phyloP scores from a whole-genome alignment of 2,329 filamentous ascomycete genomes.

The Penicillium concentricum region DNA sequence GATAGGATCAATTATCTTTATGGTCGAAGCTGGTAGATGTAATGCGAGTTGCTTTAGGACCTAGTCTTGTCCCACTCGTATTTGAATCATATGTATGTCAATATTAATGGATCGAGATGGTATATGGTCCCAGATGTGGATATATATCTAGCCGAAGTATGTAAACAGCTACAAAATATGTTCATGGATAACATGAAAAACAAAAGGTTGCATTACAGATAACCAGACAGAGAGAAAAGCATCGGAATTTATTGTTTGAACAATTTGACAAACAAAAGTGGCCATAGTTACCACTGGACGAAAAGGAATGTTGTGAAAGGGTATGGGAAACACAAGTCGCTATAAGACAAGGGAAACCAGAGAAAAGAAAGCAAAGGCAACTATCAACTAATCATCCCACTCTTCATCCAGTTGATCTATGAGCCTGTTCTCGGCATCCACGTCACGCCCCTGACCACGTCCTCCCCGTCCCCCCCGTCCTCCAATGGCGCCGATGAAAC shows the following conservation, averaged over 20 bases:
- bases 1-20: not conserved
- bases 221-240: not conserved
- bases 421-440: conserved; percentile 85
- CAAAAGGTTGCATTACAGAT: not conserved
- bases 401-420: conserved; percentile 97
- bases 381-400: conserved; percentile 69
- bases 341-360: not conserved
- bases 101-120: not conserved
- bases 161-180: not conserved
- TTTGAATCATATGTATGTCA: not conserved
- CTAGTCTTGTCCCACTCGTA: not conserved
- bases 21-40: not conserved
- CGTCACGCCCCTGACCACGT: conserved; percentile 29
- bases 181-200: not conserved
- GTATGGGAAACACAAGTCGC: not conserved
- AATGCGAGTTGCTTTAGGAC: too few relatives aligned
- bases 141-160: not conserved
- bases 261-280: not conserved
- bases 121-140: not conserved
- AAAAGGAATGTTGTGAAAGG: not conserved
- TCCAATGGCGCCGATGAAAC: conserved; percentile 38
- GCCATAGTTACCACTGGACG: not conserved
- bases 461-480: conserved; percentile 22
- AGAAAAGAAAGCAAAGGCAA: not conserved
- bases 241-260: not conserved